A percentile compares a stretch with the other conserved stretches of the same genome.
Evolutionary conservation across 1,284 basidiomycete species (phyloP).

Genomic region (Inonotus hispidus): DNA sequence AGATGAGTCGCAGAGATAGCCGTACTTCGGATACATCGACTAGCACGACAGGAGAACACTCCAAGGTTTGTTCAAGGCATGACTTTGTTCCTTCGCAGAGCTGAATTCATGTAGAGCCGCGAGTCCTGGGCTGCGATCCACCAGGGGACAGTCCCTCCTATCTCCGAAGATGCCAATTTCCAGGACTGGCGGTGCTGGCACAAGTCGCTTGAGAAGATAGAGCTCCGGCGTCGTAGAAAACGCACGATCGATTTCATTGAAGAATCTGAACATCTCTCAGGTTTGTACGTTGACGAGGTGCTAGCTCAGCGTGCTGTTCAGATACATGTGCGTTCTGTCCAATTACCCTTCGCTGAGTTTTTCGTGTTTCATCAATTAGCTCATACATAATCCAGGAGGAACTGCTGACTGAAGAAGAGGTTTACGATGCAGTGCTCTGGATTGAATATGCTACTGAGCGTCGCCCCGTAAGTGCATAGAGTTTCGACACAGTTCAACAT

Average conservation of each 20-base stretch:
- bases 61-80: slow-evolving; percentile 29
- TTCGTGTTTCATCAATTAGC: neutral
- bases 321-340: slow-evolving; percentile 23
- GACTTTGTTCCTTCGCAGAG: slow-evolving; percentile 1
- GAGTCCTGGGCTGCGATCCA: slow-evolving; percentile 42
- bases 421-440: slow-evolving; percentile 14
- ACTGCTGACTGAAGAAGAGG: slow-evolving; percentile 13
- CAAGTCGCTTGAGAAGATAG: slow-evolving; percentile 31
- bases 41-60: slow-evolving; percentile 34
- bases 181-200: slow-evolving; percentile 37
- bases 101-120: slow-evolving; percentile 31
- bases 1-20: slow-evolving; percentile 37
- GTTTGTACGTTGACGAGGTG: slow-evolving; percentile 34
- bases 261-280: slow-evolving; percentile 32
- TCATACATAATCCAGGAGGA: slow-evolving; percentile 4
- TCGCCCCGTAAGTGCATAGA: slow-evolving; percentile 1
- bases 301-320: slow-evolving; percentile 23
- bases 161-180: slow-evolving; percentile 36
- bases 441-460: slow-evolving; percentile 14
- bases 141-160: slow-evolving; percentile 32
- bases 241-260: slow-evolving; percentile 33
- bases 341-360: neutral
- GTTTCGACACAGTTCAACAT: neutral
- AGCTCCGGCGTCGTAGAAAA: slow-evolving; percentile 29
- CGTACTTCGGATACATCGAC: slow-evolving; percentile 29